Evolutionary conservation across 768 basidiomycete genomes (phyloP).

Genomic region (Myochromella boudieri): DNA sequence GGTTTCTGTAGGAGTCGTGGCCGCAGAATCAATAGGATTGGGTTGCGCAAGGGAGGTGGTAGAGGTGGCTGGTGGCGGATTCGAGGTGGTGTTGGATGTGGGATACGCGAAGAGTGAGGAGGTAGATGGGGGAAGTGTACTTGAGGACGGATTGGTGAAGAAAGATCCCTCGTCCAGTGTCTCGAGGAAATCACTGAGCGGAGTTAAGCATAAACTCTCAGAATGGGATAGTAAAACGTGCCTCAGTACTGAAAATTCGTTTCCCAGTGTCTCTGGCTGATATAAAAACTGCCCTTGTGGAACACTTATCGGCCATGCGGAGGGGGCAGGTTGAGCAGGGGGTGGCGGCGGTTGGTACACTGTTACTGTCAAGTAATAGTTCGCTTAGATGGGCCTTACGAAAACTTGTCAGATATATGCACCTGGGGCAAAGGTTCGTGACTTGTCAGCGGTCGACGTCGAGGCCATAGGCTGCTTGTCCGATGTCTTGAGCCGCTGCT

Average conservation of each 20-base stretch:
- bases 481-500: constrained; percentile 55
- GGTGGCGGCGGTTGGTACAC: constrained; percentile 35
- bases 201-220: not conserved
- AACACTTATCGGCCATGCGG: constrained; percentile 56
- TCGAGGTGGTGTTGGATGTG: too few relatives aligned
- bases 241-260: constrained; percentile 83
- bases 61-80: not conserved
- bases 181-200: constrained; percentile 78
- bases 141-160: constrained; percentile 62
- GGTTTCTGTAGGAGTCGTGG: not conserved
- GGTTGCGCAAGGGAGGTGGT: constrained; percentile 9
- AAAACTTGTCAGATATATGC: constrained; percentile 22
- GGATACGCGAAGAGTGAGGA: constrained; percentile 43
- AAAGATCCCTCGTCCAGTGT: constrained; percentile 84
- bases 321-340: constrained; percentile 25
- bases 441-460: constrained; percentile 29
- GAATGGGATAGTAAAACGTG: constrained; percentile 36
- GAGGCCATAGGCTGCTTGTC: constrained; percentile 40
- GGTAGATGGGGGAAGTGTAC: constrained; percentile 47
- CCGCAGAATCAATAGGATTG: constrained; percentile 7
- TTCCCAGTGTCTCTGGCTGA: constrained; percentile 72
- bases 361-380: constrained; percentile 27
- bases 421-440: constrained; percentile 48
- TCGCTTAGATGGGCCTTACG: not conserved
- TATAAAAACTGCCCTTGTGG: constrained; percentile 59